phyloP scores from a whole-genome alignment of 2,329 filamentous ascomycete genomes.

The Colletotrichum endophyticum region DNA sequence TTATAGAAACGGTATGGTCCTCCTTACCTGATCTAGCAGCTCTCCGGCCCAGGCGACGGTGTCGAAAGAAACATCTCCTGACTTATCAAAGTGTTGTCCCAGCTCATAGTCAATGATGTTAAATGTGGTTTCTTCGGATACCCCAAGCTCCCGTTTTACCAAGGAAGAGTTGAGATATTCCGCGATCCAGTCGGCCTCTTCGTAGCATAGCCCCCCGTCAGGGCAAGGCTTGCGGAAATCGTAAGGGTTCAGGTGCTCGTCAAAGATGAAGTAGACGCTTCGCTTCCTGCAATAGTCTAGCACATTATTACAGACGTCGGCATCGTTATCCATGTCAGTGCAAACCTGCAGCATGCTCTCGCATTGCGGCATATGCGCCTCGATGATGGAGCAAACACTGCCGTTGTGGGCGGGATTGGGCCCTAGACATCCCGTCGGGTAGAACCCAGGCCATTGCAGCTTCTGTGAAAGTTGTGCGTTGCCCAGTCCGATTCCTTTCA shows the following conservation, averaged over 20 bases:
- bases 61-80: not conserved
- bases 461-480: not conserved
- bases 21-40: not conserved
- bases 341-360: not conserved
- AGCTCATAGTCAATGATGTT: not conserved
- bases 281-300: not conserved
- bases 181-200: not conserved
- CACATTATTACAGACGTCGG: not conserved
- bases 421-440: not conserved
- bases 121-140: not conserved
- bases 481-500: not conserved
- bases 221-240: not conserved
- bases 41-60: not conserved
- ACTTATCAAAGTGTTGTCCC: not conserved
- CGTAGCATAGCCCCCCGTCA: not conserved
- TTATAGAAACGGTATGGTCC: not conserved
- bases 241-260: not conserved
- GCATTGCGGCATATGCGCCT: not conserved
- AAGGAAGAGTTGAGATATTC: not conserved
- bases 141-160: not conserved
- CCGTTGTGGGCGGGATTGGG: not conserved
- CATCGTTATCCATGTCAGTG: not conserved
- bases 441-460: slow-evolving; percentile 1
- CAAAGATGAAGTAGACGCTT: not conserved
- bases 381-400: not conserved